phyloP scores from a whole-genome alignment of 1,284 basidiomycete genomes.

The Apiotrichum laibachii region DNA sequence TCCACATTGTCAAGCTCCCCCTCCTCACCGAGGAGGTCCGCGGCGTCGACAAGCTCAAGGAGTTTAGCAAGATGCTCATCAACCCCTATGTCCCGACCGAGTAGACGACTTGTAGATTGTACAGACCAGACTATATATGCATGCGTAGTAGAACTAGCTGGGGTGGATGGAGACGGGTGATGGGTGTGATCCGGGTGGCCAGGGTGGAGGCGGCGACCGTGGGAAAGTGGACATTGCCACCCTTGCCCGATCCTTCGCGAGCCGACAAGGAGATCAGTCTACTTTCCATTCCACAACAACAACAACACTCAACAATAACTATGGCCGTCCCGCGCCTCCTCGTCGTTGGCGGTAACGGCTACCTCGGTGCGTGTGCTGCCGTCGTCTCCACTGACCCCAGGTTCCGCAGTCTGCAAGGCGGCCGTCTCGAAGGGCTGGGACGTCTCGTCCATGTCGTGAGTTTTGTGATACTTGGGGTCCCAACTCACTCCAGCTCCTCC shows the following conservation, averaged over 20 bases:
- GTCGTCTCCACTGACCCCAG: slow-evolving; percentile 53
- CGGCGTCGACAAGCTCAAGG: slow-evolving; percentile 85
- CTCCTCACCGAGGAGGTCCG: slow-evolving; percentile 95
- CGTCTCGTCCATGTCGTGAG: slow-evolving; percentile 83
- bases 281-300: neutral
- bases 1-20: slow-evolving; percentile 90
- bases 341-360: slow-evolving; percentile 92
- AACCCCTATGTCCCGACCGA: slow-evolving; percentile 27
- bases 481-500: slow-evolving; percentile 62
- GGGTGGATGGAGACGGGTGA: neutral
- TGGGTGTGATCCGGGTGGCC: too few relatives aligned
- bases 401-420: slow-evolving; percentile 84
- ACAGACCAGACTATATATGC: slow-evolving; percentile 2
- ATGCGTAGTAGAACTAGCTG: neutral
- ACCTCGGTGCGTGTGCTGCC: slow-evolving; percentile 64
- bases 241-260: neutral
- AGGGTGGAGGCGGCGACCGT: neutral
- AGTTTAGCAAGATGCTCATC: slow-evolving; percentile 65
- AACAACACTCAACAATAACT: neutral
- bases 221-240: neutral
- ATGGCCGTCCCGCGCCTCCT: slow-evolving; percentile 56
- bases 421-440: slow-evolving; percentile 79
- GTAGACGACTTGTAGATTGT: slow-evolving; percentile 14
- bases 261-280: too few relatives aligned
- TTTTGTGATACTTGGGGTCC: neutral